These are phyloP conservation scores for Gliomastix tumulicola DNA, from an alignment of 2,329 filamentous ascomycete genomes.

Conservation along the genomic window DNA sequence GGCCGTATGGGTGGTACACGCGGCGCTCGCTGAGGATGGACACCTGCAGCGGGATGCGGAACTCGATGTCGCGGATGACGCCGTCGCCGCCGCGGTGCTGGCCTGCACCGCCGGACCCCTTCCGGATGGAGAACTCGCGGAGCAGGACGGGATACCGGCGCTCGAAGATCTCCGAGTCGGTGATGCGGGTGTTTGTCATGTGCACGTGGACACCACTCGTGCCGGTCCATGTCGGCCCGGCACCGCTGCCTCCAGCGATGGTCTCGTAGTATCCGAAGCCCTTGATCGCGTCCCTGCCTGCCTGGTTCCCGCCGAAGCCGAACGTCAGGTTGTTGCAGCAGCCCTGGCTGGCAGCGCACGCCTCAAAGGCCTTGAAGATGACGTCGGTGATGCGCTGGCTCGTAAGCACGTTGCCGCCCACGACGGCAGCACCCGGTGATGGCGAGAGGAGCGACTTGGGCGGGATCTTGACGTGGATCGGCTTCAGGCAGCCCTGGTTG, in stretches of 20 bases:
- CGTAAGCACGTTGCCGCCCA: conserved; percentile 67
- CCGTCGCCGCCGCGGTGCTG: conserved; percentile 66
- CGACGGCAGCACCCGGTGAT: conserved; percentile 70
- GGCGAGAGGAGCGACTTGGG: conserved; percentile 68
- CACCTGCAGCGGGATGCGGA: conserved; percentile 68
- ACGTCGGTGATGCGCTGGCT: conserved; percentile 37
- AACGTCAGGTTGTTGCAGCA: conserved; percentile 83
- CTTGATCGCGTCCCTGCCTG: conserved; percentile 24
- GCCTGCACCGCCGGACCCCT: conserved; percentile 57
- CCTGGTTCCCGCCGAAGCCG: conserved; percentile 52
- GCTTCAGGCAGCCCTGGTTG: conserved; percentile 75
- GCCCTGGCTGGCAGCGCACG: conserved; percentile 72
- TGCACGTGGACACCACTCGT: conserved; percentile 36
- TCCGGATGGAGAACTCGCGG: conserved; percentile 60
- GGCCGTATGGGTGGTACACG: conserved; percentile 60
- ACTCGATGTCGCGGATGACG: conserved; percentile 72
- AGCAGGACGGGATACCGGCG: conserved; percentile 63
- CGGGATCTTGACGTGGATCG: conserved; percentile 68
- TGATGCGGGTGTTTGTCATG: conserved; percentile 79
- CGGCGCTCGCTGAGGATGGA: conserved; percentile 71
- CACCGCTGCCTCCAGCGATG: conserved; percentile 56
- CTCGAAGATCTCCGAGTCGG: conserved; percentile 37
- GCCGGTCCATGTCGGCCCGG: conserved; percentile 47
- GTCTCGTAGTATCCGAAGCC: conserved; percentile 56
- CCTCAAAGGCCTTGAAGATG: conserved; percentile 63